phyloP scores from a whole-genome alignment of 768 basidiomycete species.

The Russula sp. region DNA sequence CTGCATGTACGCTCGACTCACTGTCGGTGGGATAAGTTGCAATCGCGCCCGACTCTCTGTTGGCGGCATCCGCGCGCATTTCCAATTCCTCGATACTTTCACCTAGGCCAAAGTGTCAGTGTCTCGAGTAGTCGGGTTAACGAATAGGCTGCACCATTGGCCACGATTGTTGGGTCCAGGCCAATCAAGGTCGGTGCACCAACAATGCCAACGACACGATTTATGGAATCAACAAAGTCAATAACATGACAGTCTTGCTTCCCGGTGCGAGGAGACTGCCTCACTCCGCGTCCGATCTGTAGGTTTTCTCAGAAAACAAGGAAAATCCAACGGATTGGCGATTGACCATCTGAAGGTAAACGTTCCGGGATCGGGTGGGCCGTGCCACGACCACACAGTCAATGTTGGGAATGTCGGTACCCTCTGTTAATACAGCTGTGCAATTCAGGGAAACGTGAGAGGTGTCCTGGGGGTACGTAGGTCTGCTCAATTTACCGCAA shows the following conservation, averaged over 20 bases:
- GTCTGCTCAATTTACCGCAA: slow-evolving; percentile 51
- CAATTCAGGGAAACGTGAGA: neutral
- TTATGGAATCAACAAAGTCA: slow-evolving; percentile 80
- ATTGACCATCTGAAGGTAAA: slow-evolving; percentile 91
- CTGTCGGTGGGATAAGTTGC: slow-evolving; percentile 24
- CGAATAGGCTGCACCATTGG: slow-evolving; percentile 46
- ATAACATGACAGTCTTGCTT: slow-evolving; percentile 85
- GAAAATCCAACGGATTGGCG: neutral
- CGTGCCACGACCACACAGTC: slow-evolving; percentile 86
- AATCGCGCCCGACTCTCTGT: slow-evolving; percentile 6
- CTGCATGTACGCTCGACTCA: neutral
- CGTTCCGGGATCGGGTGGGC: slow-evolving; percentile 82
- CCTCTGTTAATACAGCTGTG: slow-evolving; percentile 84
- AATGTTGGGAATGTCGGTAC: slow-evolving; percentile 90
- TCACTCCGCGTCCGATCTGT: slow-evolving; percentile 89
- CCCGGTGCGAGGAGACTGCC: slow-evolving; percentile 71
- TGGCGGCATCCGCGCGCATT: slow-evolving; percentile 32
- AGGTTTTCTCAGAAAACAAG: neutral
- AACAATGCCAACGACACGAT: slow-evolving; percentile 62
- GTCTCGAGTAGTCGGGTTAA: neutral
- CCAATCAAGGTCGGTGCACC: slow-evolving; percentile 83
- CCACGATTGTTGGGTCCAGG: slow-evolving; percentile 61
- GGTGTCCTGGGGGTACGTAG: neutral
- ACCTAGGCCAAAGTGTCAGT: slow-evolving; percentile 35
- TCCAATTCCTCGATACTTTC: slow-evolving; percentile 46